These are phyloP conservation scores for Suillus tomentosus DNA, from an alignment of 768 basidiomycete genomes.

Conservation along the genomic window DNA sequence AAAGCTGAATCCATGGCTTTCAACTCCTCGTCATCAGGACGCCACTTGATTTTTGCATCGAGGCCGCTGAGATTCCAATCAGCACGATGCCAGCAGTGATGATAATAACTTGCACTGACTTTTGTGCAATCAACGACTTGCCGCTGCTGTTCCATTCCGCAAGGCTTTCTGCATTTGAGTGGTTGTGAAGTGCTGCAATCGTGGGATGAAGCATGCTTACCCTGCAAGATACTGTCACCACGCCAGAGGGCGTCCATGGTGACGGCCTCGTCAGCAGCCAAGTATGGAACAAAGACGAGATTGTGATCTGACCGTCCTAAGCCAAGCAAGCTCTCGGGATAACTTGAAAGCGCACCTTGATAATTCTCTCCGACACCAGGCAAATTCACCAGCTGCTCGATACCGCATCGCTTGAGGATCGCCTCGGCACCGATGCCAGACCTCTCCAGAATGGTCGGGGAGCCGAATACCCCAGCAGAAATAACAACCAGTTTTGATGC, in stretches of 20 bases:
- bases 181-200: conserved; percentile 10
- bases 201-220: conserved; percentile 32
- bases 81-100: not conserved
- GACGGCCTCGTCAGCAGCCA: conserved; percentile 45
- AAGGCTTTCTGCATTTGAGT: conserved; percentile 17
- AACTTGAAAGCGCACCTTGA: too few species aligned
- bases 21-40: conserved; percentile 52
- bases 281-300: conserved; percentile 33
- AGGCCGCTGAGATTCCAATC: conserved; percentile 39
- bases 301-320: conserved; percentile 31
- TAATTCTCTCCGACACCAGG: too few species aligned
- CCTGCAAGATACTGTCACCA: conserved; percentile 39
- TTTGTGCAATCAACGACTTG: conserved; percentile 50
- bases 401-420: too few species aligned
- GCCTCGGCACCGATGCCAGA: too few species aligned
- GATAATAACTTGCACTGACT: conserved; percentile 36
- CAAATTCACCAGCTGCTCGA: too few species aligned
- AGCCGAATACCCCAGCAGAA: too few species aligned
- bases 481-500: too few species aligned
- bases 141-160: conserved; percentile 37
- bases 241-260: conserved; percentile 53
- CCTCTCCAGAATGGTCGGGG: too few species aligned
- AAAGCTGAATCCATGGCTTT: conserved; percentile 51
- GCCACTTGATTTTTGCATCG: conserved; percentile 58
- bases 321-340: not conserved